These are phyloP conservation scores for Pulveroboletus sp. DNA, from an alignment of 1,284 basidiomycete species.

Conservation along the genomic window DNA sequence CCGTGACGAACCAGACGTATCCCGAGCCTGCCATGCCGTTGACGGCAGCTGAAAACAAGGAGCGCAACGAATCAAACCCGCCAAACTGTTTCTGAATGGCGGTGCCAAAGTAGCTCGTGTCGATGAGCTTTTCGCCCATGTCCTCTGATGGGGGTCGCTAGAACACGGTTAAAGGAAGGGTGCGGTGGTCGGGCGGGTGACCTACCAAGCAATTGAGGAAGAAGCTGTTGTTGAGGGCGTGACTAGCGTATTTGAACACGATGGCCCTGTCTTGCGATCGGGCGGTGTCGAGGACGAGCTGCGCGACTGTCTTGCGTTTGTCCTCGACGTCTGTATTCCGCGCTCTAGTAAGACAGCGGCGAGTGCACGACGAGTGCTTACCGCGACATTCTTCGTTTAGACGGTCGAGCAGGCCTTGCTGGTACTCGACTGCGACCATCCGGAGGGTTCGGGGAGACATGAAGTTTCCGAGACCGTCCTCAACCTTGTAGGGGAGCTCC, in stretches of 20 bases:
- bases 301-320: slow-evolving; percentile 62
- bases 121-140: slow-evolving; percentile 49
- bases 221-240: slow-evolving; percentile 94
- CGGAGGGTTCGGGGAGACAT: slow-evolving; percentile 67
- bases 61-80: slow-evolving; percentile 70
- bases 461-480: slow-evolving; percentile 74
- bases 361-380: slow-evolving; percentile 40
- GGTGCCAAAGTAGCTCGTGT: slow-evolving; percentile 36
- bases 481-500: slow-evolving; percentile 62
- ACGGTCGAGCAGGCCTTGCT: slow-evolving; percentile 74
- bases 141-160: slow-evolving; percentile 54
- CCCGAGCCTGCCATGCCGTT: slow-evolving; percentile 82
- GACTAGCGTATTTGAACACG: slow-evolving; percentile 89
- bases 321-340: slow-evolving; percentile 53
- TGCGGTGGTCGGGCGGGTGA: slow-evolving; percentile 13
- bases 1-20: slow-evolving; percentile 86
- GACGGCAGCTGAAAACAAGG: slow-evolving; percentile 74
- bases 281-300: slow-evolving; percentile 78
- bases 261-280: slow-evolving; percentile 62
- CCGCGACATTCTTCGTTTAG: slow-evolving; percentile 74
- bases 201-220: slow-evolving; percentile 86
- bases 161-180: neutral
- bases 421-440: slow-evolving; percentile 76
- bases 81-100: slow-evolving; percentile 60
- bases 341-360: slow-evolving; percentile 2